Evolutionary conservation across 257 asterid genomes (phyloP), one percentile per base, ranked within the genome.

Genomic region (Primulina tabacum): DNA sequence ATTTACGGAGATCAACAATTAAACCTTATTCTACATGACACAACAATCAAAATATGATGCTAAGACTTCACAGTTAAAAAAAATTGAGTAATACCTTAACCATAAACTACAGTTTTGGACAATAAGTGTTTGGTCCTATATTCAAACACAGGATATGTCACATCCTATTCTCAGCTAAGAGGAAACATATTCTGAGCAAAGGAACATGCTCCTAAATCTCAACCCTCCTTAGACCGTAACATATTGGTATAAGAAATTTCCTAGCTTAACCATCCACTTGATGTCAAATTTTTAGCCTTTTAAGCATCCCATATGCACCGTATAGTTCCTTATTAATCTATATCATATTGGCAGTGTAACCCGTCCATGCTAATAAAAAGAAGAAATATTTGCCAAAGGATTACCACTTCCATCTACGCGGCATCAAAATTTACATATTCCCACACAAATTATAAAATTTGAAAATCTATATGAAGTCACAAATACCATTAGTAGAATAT

Each of bases 401-500:
- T 35, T 37, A 28, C 61, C 52, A 17, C 66, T 50, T 32, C 37
- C n/a, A 72, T 73, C 35, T 65, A 83, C 74, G 71, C 60, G 76
- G 70, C 80, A 79, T 34, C 76, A 81, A 73, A 71, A 77, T 79
- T 76, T 74, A 77, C 78, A 81, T 64, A 76, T 28, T 68, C 24
- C 35, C 74, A 78, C 24, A 18, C 58, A 62, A 71, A 64, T 24
- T 53, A 71, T 65, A 29, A 66, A 62, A 72, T 63, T 8, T 60
- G 73, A 57, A 73, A 58, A 71, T 68, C 73, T 50, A 16, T 53
- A 29, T 24, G 50, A 67, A 69, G 78, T 71, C 69, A 72, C 67
- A 76, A 47, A 74, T 61, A 73, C 53, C 69, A 57, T 21, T 60
- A 20, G 66, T 62, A 72, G 18, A 64, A 60, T 61, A 57, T 26